Percentiles rank a stretch among this genome's conserved stretches.
These are phyloP conservation scores for Leishmania mexicana DNA, from an alignment of 208 protist genomes.

Conservation along the genomic window DNA sequence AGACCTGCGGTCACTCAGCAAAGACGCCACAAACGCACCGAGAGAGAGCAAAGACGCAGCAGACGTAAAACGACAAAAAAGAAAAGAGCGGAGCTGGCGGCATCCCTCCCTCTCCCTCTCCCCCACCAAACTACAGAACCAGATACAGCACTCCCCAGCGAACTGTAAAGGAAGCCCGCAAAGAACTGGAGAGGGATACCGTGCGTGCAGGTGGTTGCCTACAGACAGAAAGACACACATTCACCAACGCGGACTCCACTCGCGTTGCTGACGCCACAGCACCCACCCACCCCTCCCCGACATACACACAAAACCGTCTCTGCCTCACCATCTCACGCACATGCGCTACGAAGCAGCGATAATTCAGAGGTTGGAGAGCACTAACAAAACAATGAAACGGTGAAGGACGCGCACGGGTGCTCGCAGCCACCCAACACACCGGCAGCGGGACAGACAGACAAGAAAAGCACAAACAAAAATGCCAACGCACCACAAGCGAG, in stretches of 20 bases:
- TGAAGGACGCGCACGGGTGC: not conserved
- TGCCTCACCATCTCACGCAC: too few species aligned
- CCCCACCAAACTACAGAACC: not conserved
- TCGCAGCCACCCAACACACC: not conserved
- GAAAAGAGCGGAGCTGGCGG: not conserved
- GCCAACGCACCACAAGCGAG: not conserved
- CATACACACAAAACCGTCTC: not conserved
- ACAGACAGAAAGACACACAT: not conserved
- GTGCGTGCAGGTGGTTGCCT: not conserved
- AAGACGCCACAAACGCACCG: not conserved
- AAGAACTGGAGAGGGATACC: not conserved
- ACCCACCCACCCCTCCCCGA: not conserved
- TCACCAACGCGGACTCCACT: not conserved
- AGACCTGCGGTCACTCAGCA: not conserved
- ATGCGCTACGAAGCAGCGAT: not conserved
- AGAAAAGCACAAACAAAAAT: not conserved
- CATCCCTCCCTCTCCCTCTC: not conserved
- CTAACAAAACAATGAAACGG: not conserved
- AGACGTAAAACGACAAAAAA: not conserved
- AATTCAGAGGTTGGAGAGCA: not conserved
- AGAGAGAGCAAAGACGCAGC: not conserved
- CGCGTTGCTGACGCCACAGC: not conserved
- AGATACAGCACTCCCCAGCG: not conserved
- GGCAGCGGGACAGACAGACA: not conserved
- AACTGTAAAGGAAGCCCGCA: not conserved